Percentiles rank a stretch among this genome's conserved stretches.
phyloP scores from a whole-genome alignment of 495 filamentous ascomycete species.

The Daldinia concentrica region DNA sequence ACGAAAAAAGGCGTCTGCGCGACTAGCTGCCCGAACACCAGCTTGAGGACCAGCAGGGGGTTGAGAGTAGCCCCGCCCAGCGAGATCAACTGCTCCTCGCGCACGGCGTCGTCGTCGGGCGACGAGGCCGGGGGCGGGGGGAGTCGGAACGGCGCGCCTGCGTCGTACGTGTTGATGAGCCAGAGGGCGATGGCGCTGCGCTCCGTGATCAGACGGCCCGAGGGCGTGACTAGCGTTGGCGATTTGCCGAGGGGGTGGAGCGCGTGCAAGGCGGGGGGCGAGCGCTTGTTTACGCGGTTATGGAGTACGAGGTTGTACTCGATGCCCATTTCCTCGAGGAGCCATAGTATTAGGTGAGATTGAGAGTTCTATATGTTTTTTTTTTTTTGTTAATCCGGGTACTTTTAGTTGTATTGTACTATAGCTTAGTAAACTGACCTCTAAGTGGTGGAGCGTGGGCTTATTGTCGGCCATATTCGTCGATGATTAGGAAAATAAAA shows the following conservation, averaged over 20 bases:
- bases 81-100: constrained; percentile 22
- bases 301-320: constrained; percentile 49
- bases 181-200: constrained; percentile 39
- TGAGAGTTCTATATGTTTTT: too few species aligned
- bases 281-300: constrained; percentile 32
- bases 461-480: too few species aligned
- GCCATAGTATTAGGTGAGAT: constrained; percentile 51
- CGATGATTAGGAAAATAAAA: too few species aligned
- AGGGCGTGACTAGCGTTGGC: constrained; percentile 40
- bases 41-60: constrained; percentile 11
- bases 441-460: too few species aligned
- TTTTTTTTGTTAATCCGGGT: too few species aligned
- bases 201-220: constrained; percentile 40
- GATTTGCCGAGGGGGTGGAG: constrained; percentile 39
- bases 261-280: constrained; percentile 20
- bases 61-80: constrained; percentile 24
- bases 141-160: too few species aligned
- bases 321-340: constrained; percentile 51
- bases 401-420: too few species aligned
- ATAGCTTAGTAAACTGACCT: too few species aligned
- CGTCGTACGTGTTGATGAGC: too few species aligned
- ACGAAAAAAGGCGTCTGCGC: constrained; percentile 19
- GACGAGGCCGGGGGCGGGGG: too few species aligned
- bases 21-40: constrained; percentile 13
- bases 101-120: too few species aligned